phyloP scores from a whole-genome alignment of 176 grass and related monocot genomes.

The Cenchrus americanus region DNA sequence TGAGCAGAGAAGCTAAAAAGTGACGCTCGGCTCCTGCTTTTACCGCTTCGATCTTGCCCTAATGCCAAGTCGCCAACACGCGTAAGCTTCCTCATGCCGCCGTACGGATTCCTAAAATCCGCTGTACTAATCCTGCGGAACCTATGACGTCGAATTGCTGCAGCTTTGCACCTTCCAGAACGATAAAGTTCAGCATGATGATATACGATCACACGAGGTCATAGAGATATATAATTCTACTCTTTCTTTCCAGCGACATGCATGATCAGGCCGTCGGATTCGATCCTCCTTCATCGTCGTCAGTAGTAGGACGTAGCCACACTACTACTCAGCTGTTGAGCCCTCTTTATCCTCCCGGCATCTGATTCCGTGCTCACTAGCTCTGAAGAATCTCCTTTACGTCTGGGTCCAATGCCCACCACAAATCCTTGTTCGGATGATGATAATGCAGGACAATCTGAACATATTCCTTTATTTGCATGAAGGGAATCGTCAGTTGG shows the following conservation, averaged over 20 bases:
- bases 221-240: neutral
- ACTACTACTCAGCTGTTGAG: neutral
- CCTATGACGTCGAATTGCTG: conserved; percentile 1
- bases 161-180: conserved; percentile 35
- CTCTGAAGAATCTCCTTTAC: conserved; percentile 56
- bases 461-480: conserved; percentile 36
- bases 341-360: conserved; percentile 42
- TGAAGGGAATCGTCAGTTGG: conserved; percentile 43
- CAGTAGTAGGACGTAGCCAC: neutral
- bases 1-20: neutral
- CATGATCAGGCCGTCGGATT: neutral
- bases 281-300: neutral
- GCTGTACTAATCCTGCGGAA: neutral
- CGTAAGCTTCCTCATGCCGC: neutral
- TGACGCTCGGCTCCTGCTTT: neutral
- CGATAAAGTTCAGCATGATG: neutral
- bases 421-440: conserved; percentile 19
- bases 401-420: conserved; percentile 12
- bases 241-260: neutral
- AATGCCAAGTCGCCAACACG: neutral
- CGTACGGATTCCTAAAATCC: conserved; percentile 25
- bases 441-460: conserved; percentile 26
- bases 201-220: neutral
- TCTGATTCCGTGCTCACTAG: conserved; percentile 64
- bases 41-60: neutral